Conservation (phyloP, 352 stramenopile genomes). For the Stephanocyclus meneghinianus region DNA sequence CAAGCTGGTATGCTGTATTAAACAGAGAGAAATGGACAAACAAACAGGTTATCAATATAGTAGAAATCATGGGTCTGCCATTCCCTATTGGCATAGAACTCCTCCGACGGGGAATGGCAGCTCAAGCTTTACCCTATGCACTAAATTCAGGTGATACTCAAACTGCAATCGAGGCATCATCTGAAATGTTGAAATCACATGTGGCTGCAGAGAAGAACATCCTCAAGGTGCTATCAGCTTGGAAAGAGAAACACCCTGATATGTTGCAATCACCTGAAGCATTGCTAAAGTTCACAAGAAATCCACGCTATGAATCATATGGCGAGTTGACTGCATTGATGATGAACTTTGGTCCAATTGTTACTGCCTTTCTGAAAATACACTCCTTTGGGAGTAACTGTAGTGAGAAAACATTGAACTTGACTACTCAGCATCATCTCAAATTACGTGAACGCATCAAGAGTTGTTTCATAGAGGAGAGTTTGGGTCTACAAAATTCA, state of each 20-base stretch:
- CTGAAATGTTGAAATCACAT: slow-evolving; percentile 29
- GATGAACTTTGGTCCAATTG: slow-evolving; percentile 30
- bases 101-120: slow-evolving; percentile 19
- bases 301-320: slow-evolving; percentile 1
- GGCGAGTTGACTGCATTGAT: slow-evolving; percentile 29
- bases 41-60: slow-evolving; percentile 32
- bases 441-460: slow-evolving; percentile 28
- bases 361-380: slow-evolving; percentile 32
- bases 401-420: slow-evolving; percentile 1
- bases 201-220: slow-evolving; percentile 27
- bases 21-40: slow-evolving; percentile 27
- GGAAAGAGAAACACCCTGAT: slow-evolving; percentile 25
- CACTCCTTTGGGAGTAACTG: slow-evolving; percentile 19
- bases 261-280: slow-evolving; percentile 12
- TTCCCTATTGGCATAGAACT: slow-evolving; percentile 32
- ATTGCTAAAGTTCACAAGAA: slow-evolving; percentile 17
- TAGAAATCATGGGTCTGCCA: slow-evolving; percentile 21
- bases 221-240: slow-evolving; percentile 20
- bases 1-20: slow-evolving; percentile 31
- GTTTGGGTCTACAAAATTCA: not conserved
- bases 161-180: slow-evolving; percentile 24
- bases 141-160: slow-evolving; percentile 13
- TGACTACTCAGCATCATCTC: slow-evolving; percentile 19
- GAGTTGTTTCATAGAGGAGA: not conserved
- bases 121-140: slow-evolving; percentile 24